These are phyloP conservation scores for Protoeuglena noctilucae DNA, from an alignment of 139 green algal genomes.

Conservation along the genomic window DNA sequence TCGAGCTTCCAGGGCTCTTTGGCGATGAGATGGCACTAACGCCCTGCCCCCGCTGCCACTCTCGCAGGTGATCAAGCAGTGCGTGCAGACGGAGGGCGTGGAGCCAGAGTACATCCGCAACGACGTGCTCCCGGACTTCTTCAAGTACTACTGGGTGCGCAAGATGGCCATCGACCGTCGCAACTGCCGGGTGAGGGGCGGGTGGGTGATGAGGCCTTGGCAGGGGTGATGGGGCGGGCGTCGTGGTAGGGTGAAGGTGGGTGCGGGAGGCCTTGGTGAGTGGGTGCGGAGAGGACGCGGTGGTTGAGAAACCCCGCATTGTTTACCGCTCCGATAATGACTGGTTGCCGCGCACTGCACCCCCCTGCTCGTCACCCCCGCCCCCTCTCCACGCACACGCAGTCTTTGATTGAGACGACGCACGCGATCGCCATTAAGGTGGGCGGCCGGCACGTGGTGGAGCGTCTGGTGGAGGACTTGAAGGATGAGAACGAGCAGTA, in stretches of 20 bases:
- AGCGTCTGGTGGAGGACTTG: constrained; percentile 88
- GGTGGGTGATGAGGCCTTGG: not conserved
- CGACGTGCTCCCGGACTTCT: constrained; percentile 89
- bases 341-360: too few relatives aligned
- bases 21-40: too few relatives aligned
- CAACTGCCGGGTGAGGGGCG: constrained; percentile 47
- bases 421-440: constrained; percentile 68
- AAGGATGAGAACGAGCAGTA: constrained; percentile 98
- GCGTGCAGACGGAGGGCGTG: constrained; percentile 87
- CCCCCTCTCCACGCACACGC: not conserved
- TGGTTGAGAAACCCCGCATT: too few relatives aligned
- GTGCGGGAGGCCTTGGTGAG: not conserved
- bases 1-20: too few relatives aligned
- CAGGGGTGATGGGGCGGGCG: not conserved
- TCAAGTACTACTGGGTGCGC: constrained; percentile 92
- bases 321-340: too few relatives aligned
- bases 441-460: constrained; percentile 56
- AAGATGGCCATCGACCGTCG: constrained; percentile 91
- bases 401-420: constrained; percentile 90
- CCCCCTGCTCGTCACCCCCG: too few relatives aligned
- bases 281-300: too few relatives aligned
- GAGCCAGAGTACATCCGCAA: constrained; percentile 77
- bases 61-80: constrained; percentile 85
- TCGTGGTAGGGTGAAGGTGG: not conserved
- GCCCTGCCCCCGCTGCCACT: too few relatives aligned